Conservation (phyloP, 352 stramenopile genomes). For the Phytopythium helicoides region DNA sequence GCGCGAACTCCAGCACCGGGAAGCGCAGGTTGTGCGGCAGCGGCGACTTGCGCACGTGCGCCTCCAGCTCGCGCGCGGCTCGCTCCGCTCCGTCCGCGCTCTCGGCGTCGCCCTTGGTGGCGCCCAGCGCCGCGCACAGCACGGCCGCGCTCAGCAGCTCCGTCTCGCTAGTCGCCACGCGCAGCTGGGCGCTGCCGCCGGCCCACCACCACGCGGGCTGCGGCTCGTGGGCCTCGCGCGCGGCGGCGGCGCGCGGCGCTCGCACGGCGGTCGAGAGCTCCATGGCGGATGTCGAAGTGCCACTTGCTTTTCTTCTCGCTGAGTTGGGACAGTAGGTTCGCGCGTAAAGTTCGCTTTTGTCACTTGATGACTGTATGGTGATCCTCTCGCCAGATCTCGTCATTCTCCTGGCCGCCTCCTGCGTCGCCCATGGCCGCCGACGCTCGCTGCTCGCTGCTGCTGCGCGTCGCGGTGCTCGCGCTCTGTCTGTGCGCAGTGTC, state of each 20-base stretch:
- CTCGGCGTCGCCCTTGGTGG: constrained; percentile 18
- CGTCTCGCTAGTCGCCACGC: constrained; percentile 43
- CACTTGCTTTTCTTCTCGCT: background rate
- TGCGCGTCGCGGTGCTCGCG: background rate
- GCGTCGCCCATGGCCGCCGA: no score
- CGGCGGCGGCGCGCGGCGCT: background rate
- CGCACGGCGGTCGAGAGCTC: background rate
- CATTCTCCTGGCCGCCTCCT: no score
- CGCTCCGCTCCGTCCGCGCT: constrained; percentile 9
- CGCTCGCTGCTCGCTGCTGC: background rate
- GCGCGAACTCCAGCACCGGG: constrained; percentile 41
- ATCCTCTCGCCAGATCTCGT: no score
- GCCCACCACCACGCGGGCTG: constrained; percentile 30
- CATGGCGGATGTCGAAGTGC: background rate
- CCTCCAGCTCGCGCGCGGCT: constrained; percentile 39
- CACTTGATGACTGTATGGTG: no score
- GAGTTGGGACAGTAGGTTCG: background rate
- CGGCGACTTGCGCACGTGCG: constrained; percentile 54
- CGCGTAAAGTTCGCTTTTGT: constrained; percentile 1
- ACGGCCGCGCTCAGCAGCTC: constrained; percentile 71
- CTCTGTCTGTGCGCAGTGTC: background rate
- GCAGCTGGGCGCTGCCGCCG: constrained; percentile 4
- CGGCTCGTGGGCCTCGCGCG: background rate
- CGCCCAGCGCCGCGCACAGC: constrained; percentile 55
- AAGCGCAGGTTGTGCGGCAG: constrained; percentile 59